Conservation (phyloP, 2,329 filamentous ascomycete genomes). For the Metarhizium humberi region DNA sequence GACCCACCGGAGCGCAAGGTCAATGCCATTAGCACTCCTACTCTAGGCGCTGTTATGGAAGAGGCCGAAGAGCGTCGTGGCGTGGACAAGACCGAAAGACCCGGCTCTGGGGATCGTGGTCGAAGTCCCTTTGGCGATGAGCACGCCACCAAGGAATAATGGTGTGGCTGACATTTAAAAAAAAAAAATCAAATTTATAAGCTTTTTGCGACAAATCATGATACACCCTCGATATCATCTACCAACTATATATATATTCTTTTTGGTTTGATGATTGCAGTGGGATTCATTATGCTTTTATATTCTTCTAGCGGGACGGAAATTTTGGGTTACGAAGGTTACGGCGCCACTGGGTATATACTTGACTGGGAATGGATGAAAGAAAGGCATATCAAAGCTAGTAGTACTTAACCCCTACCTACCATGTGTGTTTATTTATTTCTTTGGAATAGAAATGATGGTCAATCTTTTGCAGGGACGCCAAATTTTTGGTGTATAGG, state of each 20-base stretch:
- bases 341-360: slow-evolving; percentile 3
- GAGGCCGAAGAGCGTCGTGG: slow-evolving; percentile 31
- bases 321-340: slow-evolving; percentile 2
- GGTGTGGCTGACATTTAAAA: background rate
- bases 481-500: background rate
- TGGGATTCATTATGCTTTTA: background rate
- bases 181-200: background rate
- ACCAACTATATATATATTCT: slow-evolving; percentile 3
- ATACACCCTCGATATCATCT: background rate
- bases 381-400: slow-evolving; percentile 2
- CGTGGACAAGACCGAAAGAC: slow-evolving; percentile 19
- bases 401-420: slow-evolving; percentile 1
- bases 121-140: slow-evolving; percentile 49
- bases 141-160: slow-evolving; percentile 43
- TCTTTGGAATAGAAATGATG: slow-evolving; percentile 5
- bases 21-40: slow-evolving; percentile 29
- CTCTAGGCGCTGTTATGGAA: slow-evolving; percentile 46
- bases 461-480: background rate
- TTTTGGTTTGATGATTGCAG: background rate
- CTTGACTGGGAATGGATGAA: slow-evolving; percentile 3
- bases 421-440: background rate
- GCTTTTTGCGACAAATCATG: background rate
- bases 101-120: slow-evolving; percentile 19
- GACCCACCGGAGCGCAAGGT: slow-evolving; percentile 35
- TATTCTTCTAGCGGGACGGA: background rate